phyloP scores from a whole-genome alignment of 176 grass and related monocot genomes.

The Cenchrus purpureus region DNA sequence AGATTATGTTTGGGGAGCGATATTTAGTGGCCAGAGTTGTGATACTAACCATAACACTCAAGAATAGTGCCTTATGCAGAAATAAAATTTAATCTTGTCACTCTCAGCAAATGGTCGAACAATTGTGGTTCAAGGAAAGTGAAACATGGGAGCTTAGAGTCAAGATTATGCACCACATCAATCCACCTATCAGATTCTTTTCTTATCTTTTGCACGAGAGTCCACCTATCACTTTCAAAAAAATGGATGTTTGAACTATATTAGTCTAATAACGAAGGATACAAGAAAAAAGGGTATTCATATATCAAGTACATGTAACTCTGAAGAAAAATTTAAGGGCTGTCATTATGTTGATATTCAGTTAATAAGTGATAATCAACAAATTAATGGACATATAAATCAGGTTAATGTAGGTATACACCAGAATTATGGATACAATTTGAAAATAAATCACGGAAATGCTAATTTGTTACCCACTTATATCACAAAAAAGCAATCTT shows the following conservation, averaged over 20 bases:
- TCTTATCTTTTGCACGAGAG: not conserved
- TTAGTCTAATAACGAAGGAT: not conserved
- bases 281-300: not conserved
- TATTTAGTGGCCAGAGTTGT: not conserved
- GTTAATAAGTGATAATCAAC: not conserved
- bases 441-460: not conserved
- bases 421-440: not conserved
- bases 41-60: not conserved
- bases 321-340: not conserved
- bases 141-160: constrained; percentile 5
- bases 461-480: not conserved
- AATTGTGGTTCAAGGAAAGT: not conserved
- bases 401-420: not conserved
- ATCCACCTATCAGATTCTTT: not conserved
- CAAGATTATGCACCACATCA: not conserved
- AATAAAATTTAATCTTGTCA: not conserved
- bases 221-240: not conserved
- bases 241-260: not conserved
- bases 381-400: not conserved
- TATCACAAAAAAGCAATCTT: not conserved
- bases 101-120: not conserved
- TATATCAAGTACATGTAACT: not conserved
- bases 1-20: not conserved
- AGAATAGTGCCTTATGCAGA: not conserved
- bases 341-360: not conserved